Conservation (phyloP, 768 basidiomycete species). For the Kwoniella bestiolae region DNA sequence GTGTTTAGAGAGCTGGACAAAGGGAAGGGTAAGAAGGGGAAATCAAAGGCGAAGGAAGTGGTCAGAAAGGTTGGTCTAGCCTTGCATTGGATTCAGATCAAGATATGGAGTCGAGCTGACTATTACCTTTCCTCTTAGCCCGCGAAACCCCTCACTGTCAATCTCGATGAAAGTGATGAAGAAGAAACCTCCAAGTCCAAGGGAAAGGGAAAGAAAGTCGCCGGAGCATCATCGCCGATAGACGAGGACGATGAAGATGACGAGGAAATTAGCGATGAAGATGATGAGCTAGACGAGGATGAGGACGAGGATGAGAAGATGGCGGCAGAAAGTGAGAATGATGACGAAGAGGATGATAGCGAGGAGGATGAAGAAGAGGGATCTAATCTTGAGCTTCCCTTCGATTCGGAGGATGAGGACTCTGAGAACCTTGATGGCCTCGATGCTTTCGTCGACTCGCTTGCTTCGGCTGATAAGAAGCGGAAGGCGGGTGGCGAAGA, state of each 20-base stretch:
- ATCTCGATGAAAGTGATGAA: constrained; percentile 62
- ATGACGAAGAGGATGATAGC: constrained; percentile 60
- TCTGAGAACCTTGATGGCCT: constrained; percentile 67
- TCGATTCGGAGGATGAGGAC: constrained; percentile 58
- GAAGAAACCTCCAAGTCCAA: constrained; percentile 58
- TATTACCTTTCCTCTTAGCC: constrained; percentile 23
- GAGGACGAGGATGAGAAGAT: constrained; percentile 29
- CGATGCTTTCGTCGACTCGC: constrained; percentile 70
- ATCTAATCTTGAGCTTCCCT: constrained; percentile 59
- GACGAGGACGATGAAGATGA: constrained; percentile 35
- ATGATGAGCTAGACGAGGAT: constrained; percentile 60
- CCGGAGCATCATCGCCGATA: constrained; percentile 36
- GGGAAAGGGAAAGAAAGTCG: constrained; percentile 36
- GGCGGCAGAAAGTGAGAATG: constrained; percentile 27
- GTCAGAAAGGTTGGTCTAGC: constrained; percentile 44
- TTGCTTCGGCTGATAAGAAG: constrained; percentile 69
- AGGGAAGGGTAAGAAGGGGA: constrained; percentile 41
- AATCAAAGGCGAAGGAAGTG: constrained; percentile 42
- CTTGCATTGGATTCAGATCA: neutral
- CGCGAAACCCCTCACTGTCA: constrained; percentile 45
- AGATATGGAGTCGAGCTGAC: constrained; percentile 3
- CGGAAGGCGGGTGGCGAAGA: constrained; percentile 67
- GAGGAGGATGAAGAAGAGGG: constrained; percentile 59
- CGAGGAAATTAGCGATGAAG: constrained; percentile 57
- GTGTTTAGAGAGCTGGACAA: constrained; percentile 52